Percentiles rank a stretch among this genome's conserved stretches.
Evolutionary conservation across 2,329 filamentous ascomycete genomes (phyloP).

Genomic region (Sordariomycetes sp.): DNA sequence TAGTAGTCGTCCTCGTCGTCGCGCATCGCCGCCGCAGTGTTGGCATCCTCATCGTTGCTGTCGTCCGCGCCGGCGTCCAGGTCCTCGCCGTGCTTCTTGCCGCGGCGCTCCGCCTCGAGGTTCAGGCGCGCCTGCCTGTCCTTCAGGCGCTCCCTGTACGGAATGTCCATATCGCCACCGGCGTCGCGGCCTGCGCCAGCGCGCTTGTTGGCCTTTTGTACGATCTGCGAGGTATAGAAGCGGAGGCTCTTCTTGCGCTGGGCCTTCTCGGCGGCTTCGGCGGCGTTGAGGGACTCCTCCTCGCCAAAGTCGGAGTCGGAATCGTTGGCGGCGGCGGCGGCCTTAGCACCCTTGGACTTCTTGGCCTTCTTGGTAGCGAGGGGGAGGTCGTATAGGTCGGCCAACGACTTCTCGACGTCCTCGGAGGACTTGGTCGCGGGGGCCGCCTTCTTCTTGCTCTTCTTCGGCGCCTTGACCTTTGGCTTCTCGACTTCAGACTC

Average conservation of each 20-base stretch:
- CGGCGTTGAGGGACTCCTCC: constrained; percentile 63
- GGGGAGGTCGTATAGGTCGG: constrained; percentile 52
- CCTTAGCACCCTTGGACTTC: constrained; percentile 25
- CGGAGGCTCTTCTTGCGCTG: constrained; percentile 82
- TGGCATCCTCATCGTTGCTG: constrained; percentile 53
- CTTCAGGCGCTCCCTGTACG: constrained; percentile 74
- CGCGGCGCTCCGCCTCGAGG: constrained; percentile 75
- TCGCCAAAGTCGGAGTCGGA: constrained; percentile 82
- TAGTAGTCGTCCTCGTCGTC: constrained; percentile 69
- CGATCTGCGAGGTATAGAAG: constrained; percentile 97
- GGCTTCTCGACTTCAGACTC: constrained; percentile 16
- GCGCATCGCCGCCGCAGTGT: constrained; percentile 33
- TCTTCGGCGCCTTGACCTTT: constrained; percentile 20
- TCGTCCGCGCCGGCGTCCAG: constrained; percentile 55
- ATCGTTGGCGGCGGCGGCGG: constrained; percentile 28
- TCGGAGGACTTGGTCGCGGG: constrained; percentile 15
- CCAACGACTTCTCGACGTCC: constrained; percentile 57
- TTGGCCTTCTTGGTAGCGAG: constrained; percentile 18
- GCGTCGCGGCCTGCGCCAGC: constrained; percentile 58
- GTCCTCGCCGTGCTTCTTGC: constrained; percentile 51
- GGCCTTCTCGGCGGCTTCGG: constrained; percentile 75
- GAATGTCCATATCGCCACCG: constrained; percentile 71
- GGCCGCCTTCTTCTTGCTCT: constrained; percentile 27
- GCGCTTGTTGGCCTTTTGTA: constrained; percentile 84
- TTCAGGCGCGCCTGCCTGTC: constrained; percentile 81